A percentile compares a stretch with the other conserved stretches of the same genome.
Evolutionary conservation across 2,329 filamentous ascomycete genomes (phyloP).

Genomic region (Chaetomium sp.): DNA sequence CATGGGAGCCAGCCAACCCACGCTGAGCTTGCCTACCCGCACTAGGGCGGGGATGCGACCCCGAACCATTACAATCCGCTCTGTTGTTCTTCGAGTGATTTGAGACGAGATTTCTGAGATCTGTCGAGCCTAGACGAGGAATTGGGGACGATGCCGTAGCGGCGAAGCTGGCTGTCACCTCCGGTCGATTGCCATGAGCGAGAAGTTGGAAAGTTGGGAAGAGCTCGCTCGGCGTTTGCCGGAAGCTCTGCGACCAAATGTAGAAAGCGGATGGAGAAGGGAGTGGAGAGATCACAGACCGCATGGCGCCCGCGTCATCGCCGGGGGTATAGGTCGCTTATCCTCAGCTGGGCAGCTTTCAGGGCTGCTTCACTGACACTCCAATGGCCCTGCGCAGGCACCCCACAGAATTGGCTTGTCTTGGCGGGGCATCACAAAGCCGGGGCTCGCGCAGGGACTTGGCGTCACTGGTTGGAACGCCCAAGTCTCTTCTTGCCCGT

Average conservation of each 20-base stretch:
- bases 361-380: too few species aligned
- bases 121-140: background rate
- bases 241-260: constrained; percentile 10
- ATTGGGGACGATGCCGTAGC: constrained; percentile 13
- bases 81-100: background rate
- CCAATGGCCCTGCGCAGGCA: background rate
- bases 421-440: constrained; percentile 6
- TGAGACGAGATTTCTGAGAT: background rate
- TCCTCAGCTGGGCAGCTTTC: too few species aligned
- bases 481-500: too few species aligned
- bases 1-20: background rate
- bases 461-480: too few species aligned
- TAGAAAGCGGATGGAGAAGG: background rate
- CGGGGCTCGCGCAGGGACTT: too few species aligned
- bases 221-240: constrained; percentile 1
- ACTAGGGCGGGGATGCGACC: constrained; percentile 18
- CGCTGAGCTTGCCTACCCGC: constrained; percentile 17
- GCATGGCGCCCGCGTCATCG: constrained; percentile 13
- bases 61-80: constrained; percentile 17
- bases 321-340: constrained; percentile 2
- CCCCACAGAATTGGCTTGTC: constrained; percentile 5
- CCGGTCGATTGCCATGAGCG: constrained; percentile 15
- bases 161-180: constrained; percentile 20
- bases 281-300: constrained; percentile 5
- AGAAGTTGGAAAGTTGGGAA: background rate